Percentiles rank a stretch among this genome's conserved stretches.
phyloP scores from a whole-genome alignment of 2,329 filamentous ascomycete genomes.

The Aureobasidium sp. region DNA sequence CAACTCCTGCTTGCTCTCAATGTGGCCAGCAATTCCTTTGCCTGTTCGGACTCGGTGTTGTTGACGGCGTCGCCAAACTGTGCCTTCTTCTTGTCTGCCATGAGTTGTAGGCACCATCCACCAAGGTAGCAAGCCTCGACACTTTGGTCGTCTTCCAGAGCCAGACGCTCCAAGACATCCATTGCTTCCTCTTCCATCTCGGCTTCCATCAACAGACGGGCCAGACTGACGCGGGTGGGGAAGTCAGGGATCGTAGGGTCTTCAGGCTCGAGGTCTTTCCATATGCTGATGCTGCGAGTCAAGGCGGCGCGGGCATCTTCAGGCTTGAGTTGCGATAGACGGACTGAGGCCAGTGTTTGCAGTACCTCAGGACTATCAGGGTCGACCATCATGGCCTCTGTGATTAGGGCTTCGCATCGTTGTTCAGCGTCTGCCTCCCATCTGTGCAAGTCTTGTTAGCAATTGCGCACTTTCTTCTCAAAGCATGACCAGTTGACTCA shows the following conservation, averaged over 20 bases:
- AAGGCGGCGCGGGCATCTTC: conserved; percentile 77
- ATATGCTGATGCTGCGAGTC: conserved; percentile 68
- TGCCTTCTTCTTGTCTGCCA: conserved; percentile 58
- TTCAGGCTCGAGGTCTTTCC: conserved; percentile 68
- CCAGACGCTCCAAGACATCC: conserved; percentile 72
- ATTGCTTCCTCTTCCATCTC: conserved; percentile 78
- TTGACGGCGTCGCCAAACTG: conserved; percentile 20
- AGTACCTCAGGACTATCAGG: conserved; percentile 79
- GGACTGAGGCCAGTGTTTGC: conserved; percentile 87
- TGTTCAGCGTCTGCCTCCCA: conserved; percentile 84
- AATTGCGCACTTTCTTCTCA: neutral
- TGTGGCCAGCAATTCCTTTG: conserved; percentile 30
- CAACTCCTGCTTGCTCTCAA: conserved; percentile 72
- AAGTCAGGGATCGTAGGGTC: conserved; percentile 75
- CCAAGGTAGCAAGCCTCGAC: conserved; percentile 97
- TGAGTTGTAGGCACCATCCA: conserved; percentile 81
- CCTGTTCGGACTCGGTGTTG: conserved; percentile 15
- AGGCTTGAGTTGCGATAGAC: conserved; percentile 74
- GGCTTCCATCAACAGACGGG: conserved; percentile 81
- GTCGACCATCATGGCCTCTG: conserved; percentile 79
- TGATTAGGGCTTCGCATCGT: conserved; percentile 79
- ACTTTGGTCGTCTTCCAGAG: conserved; percentile 84
- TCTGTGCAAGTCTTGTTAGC: conserved; percentile 15
- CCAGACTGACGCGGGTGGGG: conserved; percentile 71
- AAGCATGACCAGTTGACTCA: conserved; percentile 34